These are phyloP conservation scores for Debaryomycetaceae sp. DNA, from an alignment of 1,139 yeast genomes.

Conservation along the genomic window DNA sequence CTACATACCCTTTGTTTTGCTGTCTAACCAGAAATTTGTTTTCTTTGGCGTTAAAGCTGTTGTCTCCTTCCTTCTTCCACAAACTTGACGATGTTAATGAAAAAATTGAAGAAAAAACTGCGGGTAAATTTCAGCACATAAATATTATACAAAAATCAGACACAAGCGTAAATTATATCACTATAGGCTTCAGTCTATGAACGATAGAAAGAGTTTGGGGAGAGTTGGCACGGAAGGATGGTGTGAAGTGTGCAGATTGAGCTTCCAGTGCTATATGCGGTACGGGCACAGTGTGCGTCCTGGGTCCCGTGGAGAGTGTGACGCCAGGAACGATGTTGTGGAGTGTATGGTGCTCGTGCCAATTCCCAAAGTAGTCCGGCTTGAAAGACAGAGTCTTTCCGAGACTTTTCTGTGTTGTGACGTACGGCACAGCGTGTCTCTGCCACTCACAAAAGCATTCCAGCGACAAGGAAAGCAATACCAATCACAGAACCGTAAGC, in stretches of 20 bases:
- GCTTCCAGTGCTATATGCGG: not conserved
- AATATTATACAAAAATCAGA: not conserved
- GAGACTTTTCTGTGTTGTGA: no score
- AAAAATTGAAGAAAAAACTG: conserved; percentile 10
- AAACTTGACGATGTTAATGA: conserved; percentile 20
- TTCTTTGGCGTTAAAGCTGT: not conserved
- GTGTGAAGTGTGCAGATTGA: not conserved
- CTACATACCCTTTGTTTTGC: not conserved
- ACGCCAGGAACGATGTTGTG: no score
- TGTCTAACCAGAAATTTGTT: not conserved
- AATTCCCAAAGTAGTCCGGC: no score
- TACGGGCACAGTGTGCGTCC: not conserved
- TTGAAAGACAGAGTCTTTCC: no score
- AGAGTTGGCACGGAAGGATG: not conserved
- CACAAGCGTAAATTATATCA: not conserved
- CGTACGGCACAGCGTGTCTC: no score
- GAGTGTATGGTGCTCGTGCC: no score
- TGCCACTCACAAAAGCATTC: conserved; percentile 7
- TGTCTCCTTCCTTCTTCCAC: conserved; percentile 6
- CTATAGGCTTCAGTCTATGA: not conserved
- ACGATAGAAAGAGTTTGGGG: not conserved
- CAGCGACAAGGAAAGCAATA: conserved; percentile 10
- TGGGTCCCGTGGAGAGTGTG: no score
- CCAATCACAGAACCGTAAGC: conserved; percentile 14
- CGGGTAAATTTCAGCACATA: conserved; percentile 20